A percentile compares a stretch with the other conserved stretches of the same genome.
Evolutionary conservation across 1,139 yeast genomes (phyloP).

Genomic region (Hemisphaericaspora xylofermentans): DNA sequence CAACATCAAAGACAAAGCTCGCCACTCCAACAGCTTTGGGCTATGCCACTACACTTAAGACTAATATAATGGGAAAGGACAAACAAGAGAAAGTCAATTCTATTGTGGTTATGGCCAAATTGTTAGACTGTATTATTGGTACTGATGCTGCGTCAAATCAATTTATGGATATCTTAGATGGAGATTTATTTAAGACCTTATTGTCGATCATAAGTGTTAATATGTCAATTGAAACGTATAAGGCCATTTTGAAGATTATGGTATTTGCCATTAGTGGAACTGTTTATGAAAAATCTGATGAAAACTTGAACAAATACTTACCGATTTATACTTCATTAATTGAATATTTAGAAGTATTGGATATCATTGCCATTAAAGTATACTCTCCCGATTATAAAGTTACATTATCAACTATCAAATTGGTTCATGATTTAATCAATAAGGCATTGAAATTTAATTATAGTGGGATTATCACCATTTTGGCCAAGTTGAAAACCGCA

Average conservation of each 20-base stretch:
- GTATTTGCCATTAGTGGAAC: conserved; percentile 46
- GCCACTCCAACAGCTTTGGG: conserved; percentile 36
- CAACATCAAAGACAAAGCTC: conserved; percentile 29
- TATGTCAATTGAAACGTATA: conserved; percentile 51
- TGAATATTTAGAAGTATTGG: conserved; percentile 43
- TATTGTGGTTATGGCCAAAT: conserved; percentile 53
- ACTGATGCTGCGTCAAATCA: conserved; percentile 41
- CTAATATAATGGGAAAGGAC: conserved; percentile 46
- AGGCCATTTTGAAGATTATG: conserved; percentile 48
- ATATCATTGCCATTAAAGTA: conserved; percentile 40
- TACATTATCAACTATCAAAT: conserved; percentile 43
- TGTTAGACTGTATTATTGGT: conserved; percentile 44
- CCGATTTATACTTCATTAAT: conserved; percentile 45
- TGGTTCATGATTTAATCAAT: conserved; percentile 46
- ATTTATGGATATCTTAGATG: conserved; percentile 41
- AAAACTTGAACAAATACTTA: conserved; percentile 21
- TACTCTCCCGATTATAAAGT: conserved; percentile 47
- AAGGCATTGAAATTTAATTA: conserved; percentile 42
- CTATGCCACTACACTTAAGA: conserved; percentile 37
- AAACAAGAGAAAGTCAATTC: conserved; percentile 54
- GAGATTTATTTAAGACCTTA: conserved; percentile 40
- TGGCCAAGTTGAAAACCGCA: conserved; percentile 46
- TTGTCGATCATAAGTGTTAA: conserved; percentile 44
- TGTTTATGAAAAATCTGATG: conserved; percentile 37
- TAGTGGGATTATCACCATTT: conserved; percentile 41